Base-by-base conservation (phyloP, 1,284 basidiomycete species). In the Naganishia sp. region DNA sequence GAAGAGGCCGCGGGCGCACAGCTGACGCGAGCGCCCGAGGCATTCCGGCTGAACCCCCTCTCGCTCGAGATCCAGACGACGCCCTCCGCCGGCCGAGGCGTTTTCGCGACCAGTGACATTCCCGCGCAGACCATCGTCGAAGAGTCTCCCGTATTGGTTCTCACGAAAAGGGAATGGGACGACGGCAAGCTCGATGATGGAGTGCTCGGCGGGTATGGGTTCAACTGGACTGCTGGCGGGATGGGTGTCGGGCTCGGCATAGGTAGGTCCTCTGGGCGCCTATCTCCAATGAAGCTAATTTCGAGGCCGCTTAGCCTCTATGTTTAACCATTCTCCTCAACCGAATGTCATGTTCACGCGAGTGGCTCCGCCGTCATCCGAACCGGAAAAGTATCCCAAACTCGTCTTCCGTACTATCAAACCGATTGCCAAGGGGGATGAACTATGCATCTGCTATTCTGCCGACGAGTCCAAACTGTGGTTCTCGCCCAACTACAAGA, bases 171-270 rank as follows among this genome's bases (percentile, higher is more conserved):
- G 35, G 90, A 93, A 77, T 93, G 93, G 75, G 83, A 85, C 52
- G 72, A 79, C 7, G 89, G 87, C 64, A 83, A 79, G 70, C 72
- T 80, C 71, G 72, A 75, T 65, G 81, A 88, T 71, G 94, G 90
- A 0, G 79, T 89, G 0, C 80, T 95, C 17, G 89, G 94, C 70
- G 87, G 89, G 57, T 94, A 94, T 75, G 88, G 90, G 0, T 94
- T 94, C 74, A 87, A 85, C 50, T 96, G 92, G 89, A 85, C 86
- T 69, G 72, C 74, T 9, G 88, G 88, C 0, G 85, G 86, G 2
- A 92, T 92, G 90, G 94, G 90, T 0, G 83, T 98, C 1, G 90
- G 90, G 0, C 78, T 95, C 0, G 94, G 94, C 1, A 82, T 95
- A 32, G 93, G 92, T 92, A 74, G 70, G 83, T 76, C 3, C 21